phyloP scores from a whole-genome alignment of 2,329 filamentous ascomycete species.

The Fonsecaea nubica region DNA sequence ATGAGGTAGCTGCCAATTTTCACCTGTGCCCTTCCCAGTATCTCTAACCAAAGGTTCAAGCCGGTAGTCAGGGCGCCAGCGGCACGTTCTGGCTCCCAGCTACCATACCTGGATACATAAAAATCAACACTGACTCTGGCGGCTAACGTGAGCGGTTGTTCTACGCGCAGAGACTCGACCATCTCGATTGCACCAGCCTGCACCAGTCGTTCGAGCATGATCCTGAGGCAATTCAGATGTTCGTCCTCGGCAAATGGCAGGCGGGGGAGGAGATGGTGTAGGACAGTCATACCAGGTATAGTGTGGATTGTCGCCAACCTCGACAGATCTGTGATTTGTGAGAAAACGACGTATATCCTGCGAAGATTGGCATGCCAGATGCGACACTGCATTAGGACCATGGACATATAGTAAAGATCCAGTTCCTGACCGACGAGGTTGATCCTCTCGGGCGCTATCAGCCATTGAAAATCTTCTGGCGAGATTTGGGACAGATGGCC shows the following conservation, averaged over 20 bases:
- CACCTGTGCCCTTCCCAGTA: not conserved
- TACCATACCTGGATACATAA: not conserved
- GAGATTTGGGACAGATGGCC: not conserved
- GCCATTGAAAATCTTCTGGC: conserved; percentile 5
- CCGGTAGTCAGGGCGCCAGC: not conserved
- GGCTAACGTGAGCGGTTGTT: not conserved
- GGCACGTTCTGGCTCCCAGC: not conserved
- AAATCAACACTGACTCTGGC: not conserved
- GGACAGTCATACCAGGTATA: not conserved
- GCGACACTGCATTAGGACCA: not conserved
- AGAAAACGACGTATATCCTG: not conserved
- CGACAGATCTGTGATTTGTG: not conserved
- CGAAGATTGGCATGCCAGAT: not conserved
- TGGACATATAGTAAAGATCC: not conserved
- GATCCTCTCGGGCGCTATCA: not conserved
- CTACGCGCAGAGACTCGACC: not conserved
- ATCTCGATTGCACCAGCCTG: not conserved
- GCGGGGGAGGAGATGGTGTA: not conserved
- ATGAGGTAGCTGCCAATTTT: not conserved
- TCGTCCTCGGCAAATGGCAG: not conserved
- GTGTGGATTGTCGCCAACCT: not conserved
- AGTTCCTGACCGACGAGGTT: not conserved
- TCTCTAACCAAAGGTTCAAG: not conserved
- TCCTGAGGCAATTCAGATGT: not conserved
- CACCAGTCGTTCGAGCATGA: conserved; percentile 1